These are phyloP conservation scores for Parastagonospora avenae DNA, from an alignment of 2,329 filamentous ascomycete species.

Conservation along the genomic window DNA sequence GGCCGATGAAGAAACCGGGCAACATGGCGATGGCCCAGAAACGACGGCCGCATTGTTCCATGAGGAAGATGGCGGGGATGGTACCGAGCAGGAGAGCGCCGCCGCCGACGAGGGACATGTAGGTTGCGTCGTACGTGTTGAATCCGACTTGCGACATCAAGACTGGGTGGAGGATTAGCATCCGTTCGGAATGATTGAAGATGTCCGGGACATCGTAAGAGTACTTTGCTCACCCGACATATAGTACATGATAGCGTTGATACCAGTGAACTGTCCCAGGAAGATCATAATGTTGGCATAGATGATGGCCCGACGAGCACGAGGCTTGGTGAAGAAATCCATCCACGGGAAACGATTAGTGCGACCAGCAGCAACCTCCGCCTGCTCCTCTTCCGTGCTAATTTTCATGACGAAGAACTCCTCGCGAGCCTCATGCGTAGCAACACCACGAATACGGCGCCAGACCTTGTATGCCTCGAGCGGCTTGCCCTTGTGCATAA, in stretches of 20 bases:
- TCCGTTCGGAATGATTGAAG: too few relatives aligned
- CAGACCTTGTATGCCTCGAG: conserved; percentile 70
- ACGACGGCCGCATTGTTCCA: conserved; percentile 73
- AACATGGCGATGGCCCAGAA: conserved; percentile 78
- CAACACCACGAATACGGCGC: conserved; percentile 71
- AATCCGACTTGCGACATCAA: conserved; percentile 73
- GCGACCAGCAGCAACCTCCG: conserved; percentile 56
- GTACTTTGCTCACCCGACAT: conserved; percentile 53
- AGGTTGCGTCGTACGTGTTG: conserved; percentile 64
- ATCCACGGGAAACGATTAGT: conserved; percentile 69
- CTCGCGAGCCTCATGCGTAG: conserved; percentile 62
- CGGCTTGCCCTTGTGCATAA: conserved; percentile 69
- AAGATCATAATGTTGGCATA: conserved; percentile 77
- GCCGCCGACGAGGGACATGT: conserved; percentile 74
- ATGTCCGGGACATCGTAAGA: too few relatives aligned
- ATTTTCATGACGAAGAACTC: conserved; percentile 78
- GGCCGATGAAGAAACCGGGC: conserved; percentile 72
- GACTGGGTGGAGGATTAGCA: conserved; percentile 29
- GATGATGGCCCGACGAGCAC: conserved; percentile 61
- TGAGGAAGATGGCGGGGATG: conserved; percentile 70
- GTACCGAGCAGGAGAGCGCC: conserved; percentile 70
- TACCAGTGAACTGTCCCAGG: conserved; percentile 73
- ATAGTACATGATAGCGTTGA: conserved; percentile 75
- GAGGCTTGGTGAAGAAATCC: conserved; percentile 73
- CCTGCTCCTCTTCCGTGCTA: conserved; percentile 60